A percentile compares a stretch with the other conserved stretches of the same genome.
Conservation (phyloP, 2,329 filamentous ascomycete genomes). For the Cladophialophora carrionii region DNA sequence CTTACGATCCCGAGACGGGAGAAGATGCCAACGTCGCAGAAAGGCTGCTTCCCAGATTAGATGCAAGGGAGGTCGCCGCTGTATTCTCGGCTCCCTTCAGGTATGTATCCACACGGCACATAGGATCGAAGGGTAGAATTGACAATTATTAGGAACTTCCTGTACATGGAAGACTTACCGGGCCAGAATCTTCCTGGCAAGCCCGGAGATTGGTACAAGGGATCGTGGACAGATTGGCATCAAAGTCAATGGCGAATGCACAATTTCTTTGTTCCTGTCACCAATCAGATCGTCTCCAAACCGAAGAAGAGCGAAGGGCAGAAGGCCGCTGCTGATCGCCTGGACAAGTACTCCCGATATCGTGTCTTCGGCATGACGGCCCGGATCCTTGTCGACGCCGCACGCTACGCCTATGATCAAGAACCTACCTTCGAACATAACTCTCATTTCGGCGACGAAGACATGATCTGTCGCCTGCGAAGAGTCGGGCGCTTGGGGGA, state of each 20-base stretch:
- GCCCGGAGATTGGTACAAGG: slow-evolving; percentile 77
- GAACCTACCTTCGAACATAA: slow-evolving; percentile 82
- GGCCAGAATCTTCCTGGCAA: slow-evolving; percentile 48
- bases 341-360: slow-evolving; percentile 64
- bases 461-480: slow-evolving; percentile 62
- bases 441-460: slow-evolving; percentile 67
- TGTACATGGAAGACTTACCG: slow-evolving; percentile 64
- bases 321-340: slow-evolving; percentile 44
- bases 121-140: background rate
- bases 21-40: slow-evolving; percentile 63
- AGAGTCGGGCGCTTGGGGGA: slow-evolving; percentile 61
- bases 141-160: slow-evolving; percentile 64
- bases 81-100: slow-evolving; percentile 87
- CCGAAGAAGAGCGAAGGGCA: slow-evolving; percentile 54
- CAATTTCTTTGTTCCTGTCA: slow-evolving; percentile 86
- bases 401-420: slow-evolving; percentile 78
- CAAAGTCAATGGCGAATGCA: slow-evolving; percentile 81
- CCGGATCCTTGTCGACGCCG: slow-evolving; percentile 83
- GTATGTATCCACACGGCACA: background rate
- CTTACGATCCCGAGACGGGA: slow-evolving; percentile 54
- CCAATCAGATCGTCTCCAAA: slow-evolving; percentile 68
- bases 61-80: slow-evolving; percentile 88
- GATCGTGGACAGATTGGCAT: slow-evolving; percentile 79
- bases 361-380: slow-evolving; percentile 96
- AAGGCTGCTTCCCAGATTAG: slow-evolving; percentile 75